These are phyloP conservation scores for Boehmeria nivea DNA, from an alignment of 306 rosid species.

Conservation along the genomic window DNA sequence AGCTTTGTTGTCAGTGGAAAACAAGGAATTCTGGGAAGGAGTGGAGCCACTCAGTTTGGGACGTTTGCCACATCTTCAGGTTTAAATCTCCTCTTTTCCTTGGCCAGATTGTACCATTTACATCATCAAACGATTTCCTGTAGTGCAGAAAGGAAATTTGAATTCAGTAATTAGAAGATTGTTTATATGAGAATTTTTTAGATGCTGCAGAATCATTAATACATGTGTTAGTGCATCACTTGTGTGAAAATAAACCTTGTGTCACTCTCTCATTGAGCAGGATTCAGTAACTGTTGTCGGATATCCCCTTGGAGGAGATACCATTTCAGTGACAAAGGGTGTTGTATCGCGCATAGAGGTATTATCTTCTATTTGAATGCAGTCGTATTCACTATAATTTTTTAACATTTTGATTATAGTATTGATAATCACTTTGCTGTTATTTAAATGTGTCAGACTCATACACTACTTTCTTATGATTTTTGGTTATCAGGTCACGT, in stretches of 20 bases:
- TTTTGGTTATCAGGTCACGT: conserved; percentile 67
- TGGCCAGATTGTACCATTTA: not conserved
- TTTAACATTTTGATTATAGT: conserved; percentile 6
- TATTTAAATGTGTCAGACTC: not conserved
- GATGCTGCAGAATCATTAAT: too few species aligned
- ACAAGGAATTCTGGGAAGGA: conserved; percentile 82
- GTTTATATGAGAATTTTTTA: not conserved
- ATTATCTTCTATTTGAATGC: conserved; percentile 12
- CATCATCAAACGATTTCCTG: conserved; percentile 5
- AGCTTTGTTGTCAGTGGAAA: conserved; percentile 97
- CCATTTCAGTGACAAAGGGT: conserved; percentile 96
- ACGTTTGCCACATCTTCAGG: conserved; percentile 94
- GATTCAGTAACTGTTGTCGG: conserved; percentile 99
- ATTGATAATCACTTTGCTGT: not conserved
- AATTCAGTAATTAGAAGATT: not conserved
- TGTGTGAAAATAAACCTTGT: conserved; percentile 12
- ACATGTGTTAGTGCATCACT: too few species aligned
- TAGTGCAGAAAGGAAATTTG: too few species aligned
- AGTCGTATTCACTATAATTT: not conserved
- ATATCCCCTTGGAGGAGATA: conserved; percentile 98
- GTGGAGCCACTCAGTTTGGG: conserved; percentile 82
- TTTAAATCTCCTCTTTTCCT: conserved; percentile 25
- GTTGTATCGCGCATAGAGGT: conserved; percentile 99
- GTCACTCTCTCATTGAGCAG: conserved; percentile 39
- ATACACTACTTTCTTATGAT: conserved; percentile 2